Percentiles rank a stretch among this genome's conserved stretches.
These are phyloP conservation scores for Barnettozyma vustinii DNA, from an alignment of 805 yeast species.

Conservation along the genomic window DNA sequence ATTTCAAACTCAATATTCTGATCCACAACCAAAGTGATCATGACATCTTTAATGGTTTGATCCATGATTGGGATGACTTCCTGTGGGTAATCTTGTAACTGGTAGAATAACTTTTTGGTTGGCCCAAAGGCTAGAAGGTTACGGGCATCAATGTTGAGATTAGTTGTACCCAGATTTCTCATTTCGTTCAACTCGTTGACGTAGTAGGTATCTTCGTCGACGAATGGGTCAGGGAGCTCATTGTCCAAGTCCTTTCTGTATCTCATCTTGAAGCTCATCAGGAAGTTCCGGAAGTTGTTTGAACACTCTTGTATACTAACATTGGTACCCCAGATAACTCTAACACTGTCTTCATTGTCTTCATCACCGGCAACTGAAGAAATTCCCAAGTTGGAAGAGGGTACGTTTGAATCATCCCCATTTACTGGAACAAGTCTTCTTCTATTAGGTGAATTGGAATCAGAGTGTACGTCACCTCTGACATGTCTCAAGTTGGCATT, in stretches of 20 bases:
- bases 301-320: slow-evolving; percentile 88
- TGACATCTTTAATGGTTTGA: slow-evolving; percentile 85
- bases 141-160: slow-evolving; percentile 77
- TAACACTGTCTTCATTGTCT: slow-evolving; percentile 62
- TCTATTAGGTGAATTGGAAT: slow-evolving; percentile 57
- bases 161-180: slow-evolving; percentile 74
- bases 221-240: slow-evolving; percentile 34
- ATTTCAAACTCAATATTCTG: slow-evolving; percentile 43
- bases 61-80: slow-evolving; percentile 98
- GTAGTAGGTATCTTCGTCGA: slow-evolving; percentile 72
- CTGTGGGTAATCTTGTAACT: slow-evolving; percentile 88
- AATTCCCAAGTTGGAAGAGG: slow-evolving; percentile 24
- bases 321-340: slow-evolving; percentile 98
- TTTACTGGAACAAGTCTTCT: slow-evolving; percentile 54
- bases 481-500: slow-evolving; percentile 46
- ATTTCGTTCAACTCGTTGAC: slow-evolving; percentile 67
- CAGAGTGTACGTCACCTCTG: slow-evolving; percentile 78
- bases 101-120: slow-evolving; percentile 76
- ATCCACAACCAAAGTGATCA: slow-evolving; percentile 68
- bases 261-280: slow-evolving; percentile 77
- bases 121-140: slow-evolving; percentile 72
- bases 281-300: slow-evolving; percentile 71
- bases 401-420: slow-evolving; percentile 14
- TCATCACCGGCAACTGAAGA: slow-evolving; percentile 21
- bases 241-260: slow-evolving; percentile 52